phyloP scores from a whole-genome alignment of 805 yeast genomes.

The Sugiyamaella marilandica region DNA sequence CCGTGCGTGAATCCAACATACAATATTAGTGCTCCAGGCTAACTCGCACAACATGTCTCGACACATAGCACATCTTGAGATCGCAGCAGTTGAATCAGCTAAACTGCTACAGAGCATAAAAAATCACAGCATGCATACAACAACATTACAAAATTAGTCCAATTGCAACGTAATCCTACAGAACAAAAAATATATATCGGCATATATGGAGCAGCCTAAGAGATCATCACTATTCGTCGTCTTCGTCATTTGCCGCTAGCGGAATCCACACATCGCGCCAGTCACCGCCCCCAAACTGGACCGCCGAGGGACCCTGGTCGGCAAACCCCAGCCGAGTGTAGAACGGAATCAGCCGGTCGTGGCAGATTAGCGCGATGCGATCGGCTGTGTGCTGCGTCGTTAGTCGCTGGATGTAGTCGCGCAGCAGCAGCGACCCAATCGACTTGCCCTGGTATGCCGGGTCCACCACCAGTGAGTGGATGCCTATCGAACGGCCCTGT shows the following conservation, averaged over 20 bases:
- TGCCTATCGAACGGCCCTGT: constrained; percentile 64
- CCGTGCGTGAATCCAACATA: too few relatives aligned
- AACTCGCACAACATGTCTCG: too few relatives aligned
- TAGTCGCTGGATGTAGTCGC: constrained; percentile 86
- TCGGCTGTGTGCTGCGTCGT: constrained; percentile 83
- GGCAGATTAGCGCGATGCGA: constrained; percentile 68
- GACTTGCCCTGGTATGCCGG: constrained; percentile 77
- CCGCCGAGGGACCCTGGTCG: constrained; percentile 42
- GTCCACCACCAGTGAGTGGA: constrained; percentile 76
- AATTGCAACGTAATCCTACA: neutral
- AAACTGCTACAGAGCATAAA: too few relatives aligned
- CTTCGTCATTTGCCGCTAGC: constrained; percentile 18
- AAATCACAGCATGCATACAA: neutral
- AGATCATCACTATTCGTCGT: constrained; percentile 2
- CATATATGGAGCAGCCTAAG: too few relatives aligned
- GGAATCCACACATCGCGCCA: constrained; percentile 25
- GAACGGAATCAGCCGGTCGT: constrained; percentile 62
- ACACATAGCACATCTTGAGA: too few relatives aligned
- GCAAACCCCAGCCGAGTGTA: constrained; percentile 79
- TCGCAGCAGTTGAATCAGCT: too few relatives aligned
- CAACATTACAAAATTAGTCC: neutral
- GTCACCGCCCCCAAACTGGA: constrained; percentile 21
- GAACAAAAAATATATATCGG: too few relatives aligned
- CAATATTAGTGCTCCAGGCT: too few relatives aligned
- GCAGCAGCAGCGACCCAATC: constrained; percentile 74